phyloP scores from a whole-genome alignment of 108 stramenopile genomes.

The Cyclotella atomus region DNA sequence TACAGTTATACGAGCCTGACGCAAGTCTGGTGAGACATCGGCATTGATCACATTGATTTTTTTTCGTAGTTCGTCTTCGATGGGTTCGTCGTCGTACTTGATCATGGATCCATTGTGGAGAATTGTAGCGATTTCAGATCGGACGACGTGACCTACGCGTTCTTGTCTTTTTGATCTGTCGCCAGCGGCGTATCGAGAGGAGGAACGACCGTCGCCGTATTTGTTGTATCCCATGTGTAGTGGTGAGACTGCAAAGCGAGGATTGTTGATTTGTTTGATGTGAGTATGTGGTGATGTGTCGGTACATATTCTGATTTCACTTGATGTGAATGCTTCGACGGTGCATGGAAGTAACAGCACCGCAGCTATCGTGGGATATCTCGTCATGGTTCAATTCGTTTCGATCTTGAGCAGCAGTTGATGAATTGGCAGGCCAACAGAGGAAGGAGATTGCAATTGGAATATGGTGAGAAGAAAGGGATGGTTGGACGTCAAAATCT shows the following conservation, averaged over 20 bases:
- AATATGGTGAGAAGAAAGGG: no score
- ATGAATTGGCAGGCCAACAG: no score
- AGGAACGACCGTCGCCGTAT: conserved; percentile 44
- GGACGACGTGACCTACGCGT: conserved; percentile 84
- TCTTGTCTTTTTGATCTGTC: conserved; percentile 84
- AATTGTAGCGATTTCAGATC: conserved; percentile 69
- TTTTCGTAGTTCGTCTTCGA: conserved; percentile 73
- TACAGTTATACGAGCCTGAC: conserved; percentile 85
- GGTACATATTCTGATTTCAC: not conserved
- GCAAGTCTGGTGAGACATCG: conserved; percentile 86
- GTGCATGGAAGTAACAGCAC: not conserved
- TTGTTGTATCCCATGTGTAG: conserved; percentile 35
- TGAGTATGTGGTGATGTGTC: no score
- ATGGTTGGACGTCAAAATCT: no score
- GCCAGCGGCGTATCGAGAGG: conserved; percentile 29
- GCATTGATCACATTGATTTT: conserved; percentile 81
- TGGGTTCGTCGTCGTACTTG: conserved; percentile 50
- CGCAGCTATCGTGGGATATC: no score
- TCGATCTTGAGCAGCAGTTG: no score
- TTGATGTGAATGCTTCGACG: conserved; percentile 3
- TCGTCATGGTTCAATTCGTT: no score
- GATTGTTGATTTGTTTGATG: not conserved
- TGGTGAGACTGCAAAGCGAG: not conserved
- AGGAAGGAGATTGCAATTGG: no score
- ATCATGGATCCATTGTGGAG: conserved; percentile 60